Conservation (phyloP, 2,329 filamentous ascomycete species). For the Aurifilum marmelostoma region DNA sequence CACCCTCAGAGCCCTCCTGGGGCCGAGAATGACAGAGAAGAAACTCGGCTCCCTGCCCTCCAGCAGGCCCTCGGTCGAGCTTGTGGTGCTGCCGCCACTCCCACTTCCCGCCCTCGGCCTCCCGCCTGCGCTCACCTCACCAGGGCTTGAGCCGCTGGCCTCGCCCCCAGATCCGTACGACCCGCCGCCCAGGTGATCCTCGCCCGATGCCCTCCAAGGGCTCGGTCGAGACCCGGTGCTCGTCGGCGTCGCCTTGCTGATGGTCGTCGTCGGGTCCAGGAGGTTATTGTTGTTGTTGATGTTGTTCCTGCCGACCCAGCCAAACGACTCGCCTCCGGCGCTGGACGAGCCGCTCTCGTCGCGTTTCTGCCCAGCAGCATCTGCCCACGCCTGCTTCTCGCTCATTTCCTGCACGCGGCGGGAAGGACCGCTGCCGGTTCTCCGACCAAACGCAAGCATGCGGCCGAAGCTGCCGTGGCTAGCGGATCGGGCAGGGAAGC, state of each 20-base stretch:
- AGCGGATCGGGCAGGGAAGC: constrained; percentile 42
- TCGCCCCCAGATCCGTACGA: constrained; percentile 34
- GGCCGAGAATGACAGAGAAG: constrained; percentile 65
- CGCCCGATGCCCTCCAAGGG: constrained; percentile 20
- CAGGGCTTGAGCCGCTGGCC: constrained; percentile 27
- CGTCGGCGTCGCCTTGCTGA: constrained; percentile 31
- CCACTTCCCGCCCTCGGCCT: constrained; percentile 37
- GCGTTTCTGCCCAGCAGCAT: constrained; percentile 16
- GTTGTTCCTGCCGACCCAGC: constrained; percentile 32
- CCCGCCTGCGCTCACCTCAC: constrained; percentile 27
- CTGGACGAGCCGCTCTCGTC: constrained; percentile 23
- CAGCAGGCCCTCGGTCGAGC: constrained; percentile 42
- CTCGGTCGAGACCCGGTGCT: constrained; percentile 24
- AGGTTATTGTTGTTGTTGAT: constrained; percentile 34
- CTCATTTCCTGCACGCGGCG: neutral
- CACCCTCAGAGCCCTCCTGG: constrained; percentile 65
- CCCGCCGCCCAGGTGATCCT: constrained; percentile 23
- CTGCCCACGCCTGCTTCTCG: constrained; percentile 26
- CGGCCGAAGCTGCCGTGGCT: constrained; percentile 41
- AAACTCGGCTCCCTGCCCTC: constrained; percentile 62
- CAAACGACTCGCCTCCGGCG: constrained; percentile 31
- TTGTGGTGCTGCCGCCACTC: constrained; percentile 42
- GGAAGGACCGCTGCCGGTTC: constrained; percentile 19
- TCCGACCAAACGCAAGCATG: constrained; percentile 36
- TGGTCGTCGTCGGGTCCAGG: constrained; percentile 32